Evolutionary conservation across 148 eudicot species (phyloP).

Genomic region (Vaccinium macrocarpon): DNA sequence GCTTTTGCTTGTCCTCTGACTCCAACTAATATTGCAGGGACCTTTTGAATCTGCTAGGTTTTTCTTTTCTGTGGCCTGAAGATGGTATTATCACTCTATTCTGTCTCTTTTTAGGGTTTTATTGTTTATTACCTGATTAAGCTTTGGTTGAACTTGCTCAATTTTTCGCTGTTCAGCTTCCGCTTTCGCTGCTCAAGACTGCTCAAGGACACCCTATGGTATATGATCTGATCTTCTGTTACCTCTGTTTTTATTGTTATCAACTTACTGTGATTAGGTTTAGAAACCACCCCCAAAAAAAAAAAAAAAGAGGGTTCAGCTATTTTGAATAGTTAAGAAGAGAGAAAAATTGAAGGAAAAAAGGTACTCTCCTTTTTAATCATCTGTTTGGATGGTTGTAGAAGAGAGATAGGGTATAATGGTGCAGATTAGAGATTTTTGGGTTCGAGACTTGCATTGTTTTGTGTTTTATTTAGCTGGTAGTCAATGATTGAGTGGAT

Average conservation of each 20-base stretch:
- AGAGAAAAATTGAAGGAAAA: background rate
- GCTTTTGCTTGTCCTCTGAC: background rate
- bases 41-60: constrained; percentile 3
- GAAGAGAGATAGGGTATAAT: background rate
- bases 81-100: constrained; percentile 12
- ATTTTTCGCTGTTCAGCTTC: constrained; percentile 46
- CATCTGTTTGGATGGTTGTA: background rate
- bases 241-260: background rate
- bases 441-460: background rate
- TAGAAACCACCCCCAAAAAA: background rate
- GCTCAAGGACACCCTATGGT: constrained; percentile 95
- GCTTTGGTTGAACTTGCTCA: background rate
- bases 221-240: constrained; percentile 8
- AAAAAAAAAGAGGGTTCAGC: background rate
- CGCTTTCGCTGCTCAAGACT: constrained; percentile 71
- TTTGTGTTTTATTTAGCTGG: background rate
- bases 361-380: background rate
- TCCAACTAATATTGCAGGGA: background rate
- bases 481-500: background rate
- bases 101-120: background rate
- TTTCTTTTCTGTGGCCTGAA: constrained; percentile 8
- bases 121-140: background rate
- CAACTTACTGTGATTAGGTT: background rate
- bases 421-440: background rate
- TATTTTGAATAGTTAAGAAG: background rate